Percentiles rank a stretch among this genome's conserved stretches.
Conservation (phyloP, 257 asterid genomes). For the Penstemon barbatus region DNA sequence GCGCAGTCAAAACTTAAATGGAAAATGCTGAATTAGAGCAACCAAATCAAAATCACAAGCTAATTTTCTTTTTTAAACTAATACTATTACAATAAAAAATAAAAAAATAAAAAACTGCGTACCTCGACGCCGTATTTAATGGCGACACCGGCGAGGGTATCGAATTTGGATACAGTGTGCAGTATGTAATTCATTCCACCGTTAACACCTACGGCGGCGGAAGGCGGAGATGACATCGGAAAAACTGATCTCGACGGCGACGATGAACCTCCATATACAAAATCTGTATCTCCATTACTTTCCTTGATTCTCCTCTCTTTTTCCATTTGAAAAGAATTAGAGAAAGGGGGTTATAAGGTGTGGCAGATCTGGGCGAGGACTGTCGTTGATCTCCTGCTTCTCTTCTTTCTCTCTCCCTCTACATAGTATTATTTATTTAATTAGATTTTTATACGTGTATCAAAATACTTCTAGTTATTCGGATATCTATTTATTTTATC, state of each 20-base stretch:
- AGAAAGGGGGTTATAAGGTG: background rate
- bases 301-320: slow-evolving; percentile 35
- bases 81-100: background rate
- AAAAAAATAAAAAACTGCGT: background rate
- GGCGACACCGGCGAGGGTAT: slow-evolving; percentile 88
- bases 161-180: slow-evolving; percentile 73
- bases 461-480: background rate
- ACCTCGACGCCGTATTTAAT: slow-evolving; percentile 94
- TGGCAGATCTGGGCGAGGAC: background rate
- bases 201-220: slow-evolving; percentile 30
- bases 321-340: slow-evolving; percentile 29
- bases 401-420: background rate
- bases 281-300: slow-evolving; percentile 39
- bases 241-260: slow-evolving; percentile 34
- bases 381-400: background rate
- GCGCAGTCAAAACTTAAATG: background rate
- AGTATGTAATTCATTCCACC: slow-evolving; percentile 45
- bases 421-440: background rate
- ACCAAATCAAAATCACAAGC: background rate
- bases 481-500: background rate
- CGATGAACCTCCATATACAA: slow-evolving; percentile 33
- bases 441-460: background rate
- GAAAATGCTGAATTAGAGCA: background rate
- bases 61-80: no score
- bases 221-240: slow-evolving; percentile 34